Conservation (phyloP, 345 rosid genomes). For the Aegle marmelos region DNA sequence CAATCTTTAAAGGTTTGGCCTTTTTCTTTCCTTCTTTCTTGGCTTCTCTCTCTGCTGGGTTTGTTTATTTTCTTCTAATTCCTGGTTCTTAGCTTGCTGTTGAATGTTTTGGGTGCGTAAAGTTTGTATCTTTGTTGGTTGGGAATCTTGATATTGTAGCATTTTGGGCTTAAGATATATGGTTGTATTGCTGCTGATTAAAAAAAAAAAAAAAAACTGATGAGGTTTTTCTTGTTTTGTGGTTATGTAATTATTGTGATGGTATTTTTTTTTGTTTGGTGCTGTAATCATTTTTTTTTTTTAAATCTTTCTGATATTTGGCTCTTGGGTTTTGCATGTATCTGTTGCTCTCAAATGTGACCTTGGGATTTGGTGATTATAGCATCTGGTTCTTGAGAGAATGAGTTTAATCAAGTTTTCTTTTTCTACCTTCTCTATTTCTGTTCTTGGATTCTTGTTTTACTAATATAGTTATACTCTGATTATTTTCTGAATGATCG, state of each 20-base stretch:
- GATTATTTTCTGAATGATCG: neutral
- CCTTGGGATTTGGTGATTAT: neutral
- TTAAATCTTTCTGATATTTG: neutral
- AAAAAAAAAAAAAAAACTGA: neutral
- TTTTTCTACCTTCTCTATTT: neutral
- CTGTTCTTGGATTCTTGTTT: neutral
- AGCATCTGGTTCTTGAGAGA: neutral
- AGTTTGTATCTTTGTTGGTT: neutral
- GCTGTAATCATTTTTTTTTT: neutral
- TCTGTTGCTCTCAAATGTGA: conserved; percentile 3
- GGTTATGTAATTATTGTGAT: neutral
- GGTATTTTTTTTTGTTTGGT: neutral
- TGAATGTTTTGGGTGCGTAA: neutral
- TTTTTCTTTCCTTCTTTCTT: neutral
- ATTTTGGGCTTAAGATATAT: conserved; percentile 13
- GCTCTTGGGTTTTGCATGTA: conserved; percentile 29
- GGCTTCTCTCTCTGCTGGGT: neutral
- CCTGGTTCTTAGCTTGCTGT: neutral
- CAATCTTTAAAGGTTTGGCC: conserved; percentile 17
- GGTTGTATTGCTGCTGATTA: neutral
- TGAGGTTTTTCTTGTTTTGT: neutral
- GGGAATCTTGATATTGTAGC: neutral
- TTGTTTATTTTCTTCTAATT: neutral
- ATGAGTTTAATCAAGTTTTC: neutral
- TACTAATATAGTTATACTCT: neutral